Evolutionary conservation across 139 green algal species (phyloP), one percentile per base, ranked within the genome.

Genomic region (Chlamydomonas incerta): DNA sequence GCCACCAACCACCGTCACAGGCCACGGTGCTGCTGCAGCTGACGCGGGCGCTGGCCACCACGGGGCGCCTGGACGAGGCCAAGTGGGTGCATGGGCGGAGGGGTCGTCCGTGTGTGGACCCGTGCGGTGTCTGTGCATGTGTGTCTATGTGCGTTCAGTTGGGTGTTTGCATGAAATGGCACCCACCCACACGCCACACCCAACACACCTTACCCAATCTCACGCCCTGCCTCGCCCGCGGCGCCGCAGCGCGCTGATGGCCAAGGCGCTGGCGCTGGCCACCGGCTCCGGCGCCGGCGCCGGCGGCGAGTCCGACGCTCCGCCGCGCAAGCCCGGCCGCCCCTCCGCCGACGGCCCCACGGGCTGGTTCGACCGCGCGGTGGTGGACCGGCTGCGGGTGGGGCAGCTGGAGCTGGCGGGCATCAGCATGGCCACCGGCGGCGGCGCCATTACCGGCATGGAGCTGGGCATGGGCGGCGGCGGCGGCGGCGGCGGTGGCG

Each of bases 351-450:
- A 77, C 8, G 41, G 15, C n/a, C 3, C 35, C 14, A 9, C 13
- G 0, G 24, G 33, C 47, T 86, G 80, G 80, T 76, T 77, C 33
- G 67, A 72, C 23, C 80, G 67, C 6, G 29, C 50, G 20, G 52
- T 79, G 65, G 70, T 58, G 21, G 80, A 86, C 35, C 82, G 82
- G n/a, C 46, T 73, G 50, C 50, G 63, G 18, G 20, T 70, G 55
- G 82, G 82, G 31, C 68, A 89, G 34, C 46, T 83, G 55, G 70
- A 87, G 82, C 81, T 87, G 71, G 67, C 82, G 46, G 72, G 74
- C 31, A 81, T 82, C 41, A 50, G 41, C 41, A 50, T 50, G 41
- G 41, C 41, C 6, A 8, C 6, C 41, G 35, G 80, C 81, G 81
- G 55, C 85, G n/a, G n/a, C n/a, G n/a, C n/a, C n/a, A n/a, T n/a